These are phyloP conservation scores for Leishmania tropica DNA, from an alignment of 208 protist species.

Conservation along the genomic window DNA sequence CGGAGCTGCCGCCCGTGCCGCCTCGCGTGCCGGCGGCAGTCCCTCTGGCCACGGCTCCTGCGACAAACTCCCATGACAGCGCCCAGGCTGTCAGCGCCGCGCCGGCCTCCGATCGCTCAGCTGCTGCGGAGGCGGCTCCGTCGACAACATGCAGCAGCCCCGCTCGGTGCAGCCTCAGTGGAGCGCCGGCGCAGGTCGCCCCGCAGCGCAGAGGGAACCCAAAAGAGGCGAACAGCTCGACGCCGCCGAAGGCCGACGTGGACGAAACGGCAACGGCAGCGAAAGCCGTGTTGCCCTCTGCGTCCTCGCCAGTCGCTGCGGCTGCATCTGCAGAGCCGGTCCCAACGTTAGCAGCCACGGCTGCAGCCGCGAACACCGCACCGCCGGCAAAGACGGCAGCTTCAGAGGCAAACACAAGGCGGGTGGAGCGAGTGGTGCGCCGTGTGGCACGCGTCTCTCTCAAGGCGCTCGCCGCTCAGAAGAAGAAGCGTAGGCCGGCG, in stretches of 20 bases:
- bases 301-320: not conserved
- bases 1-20: conserved; percentile 12
- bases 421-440: not conserved
- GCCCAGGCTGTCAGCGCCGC: not conserved
- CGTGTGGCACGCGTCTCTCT: conserved; percentile 4
- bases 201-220: not conserved
- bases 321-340: not conserved
- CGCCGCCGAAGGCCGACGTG: not conserved
- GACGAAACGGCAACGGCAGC: not conserved
- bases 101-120: not conserved
- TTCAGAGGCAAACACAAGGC: not conserved
- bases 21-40: not conserved
- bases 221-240: no score
- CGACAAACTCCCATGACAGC: not conserved
- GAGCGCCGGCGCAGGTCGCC: not conserved
- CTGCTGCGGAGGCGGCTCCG: not conserved
- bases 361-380: no score
- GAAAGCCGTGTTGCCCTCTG: not conserved
- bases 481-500: not conserved
- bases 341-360: not conserved
- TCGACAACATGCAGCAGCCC: not conserved
- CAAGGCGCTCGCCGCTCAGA: not conserved
- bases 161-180: no score
- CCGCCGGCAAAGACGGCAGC: not conserved
- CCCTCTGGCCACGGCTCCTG: not conserved